Evolutionary conservation across 176 grass and related monocot species (phyloP).

Genomic region (Bothriochloa decipiens): DNA sequence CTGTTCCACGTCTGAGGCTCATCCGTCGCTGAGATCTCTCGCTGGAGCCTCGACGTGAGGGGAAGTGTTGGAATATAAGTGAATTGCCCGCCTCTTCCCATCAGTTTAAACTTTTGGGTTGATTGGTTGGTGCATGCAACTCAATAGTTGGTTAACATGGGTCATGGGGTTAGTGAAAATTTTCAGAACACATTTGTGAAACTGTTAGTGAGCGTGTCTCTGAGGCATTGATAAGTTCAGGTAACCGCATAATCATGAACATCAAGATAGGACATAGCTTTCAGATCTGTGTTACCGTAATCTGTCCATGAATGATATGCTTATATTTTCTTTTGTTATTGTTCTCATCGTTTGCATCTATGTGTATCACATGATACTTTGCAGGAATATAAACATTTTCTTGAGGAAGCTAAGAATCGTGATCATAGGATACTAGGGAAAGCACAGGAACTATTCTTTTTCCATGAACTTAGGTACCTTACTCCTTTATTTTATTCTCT

Average conservation of each 20-base stretch:
- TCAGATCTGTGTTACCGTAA: neutral
- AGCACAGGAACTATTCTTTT: conserved; percentile 97
- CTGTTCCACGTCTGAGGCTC: too few species aligned
- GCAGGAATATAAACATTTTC: conserved; percentile 79
- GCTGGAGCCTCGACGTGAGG: too few species aligned
- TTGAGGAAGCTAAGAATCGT: conserved; percentile 96
- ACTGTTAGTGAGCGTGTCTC: neutral
- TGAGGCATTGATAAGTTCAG: conserved; percentile 9
- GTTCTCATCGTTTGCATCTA: neutral
- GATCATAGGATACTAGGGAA: conserved; percentile 91
- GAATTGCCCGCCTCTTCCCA: too few species aligned
- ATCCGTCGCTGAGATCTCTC: too few species aligned
- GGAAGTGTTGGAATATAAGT: too few species aligned
- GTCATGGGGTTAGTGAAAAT: neutral
- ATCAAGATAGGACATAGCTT: neutral
- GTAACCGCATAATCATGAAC: neutral
- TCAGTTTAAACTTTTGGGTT: too few species aligned
- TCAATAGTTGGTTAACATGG: neutral
- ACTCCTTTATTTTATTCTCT: conserved; percentile 17
- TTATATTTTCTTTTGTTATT: conserved; percentile 13
- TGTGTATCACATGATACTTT: conserved; percentile 32
- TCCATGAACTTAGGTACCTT: conserved; percentile 91
- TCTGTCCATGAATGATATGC: neutral
- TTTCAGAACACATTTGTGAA: conserved; percentile 6
- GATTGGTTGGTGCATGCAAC: too few species aligned